Conservation (phyloP, 768 basidiomycete genomes). For the Terana coerulea region DNA sequence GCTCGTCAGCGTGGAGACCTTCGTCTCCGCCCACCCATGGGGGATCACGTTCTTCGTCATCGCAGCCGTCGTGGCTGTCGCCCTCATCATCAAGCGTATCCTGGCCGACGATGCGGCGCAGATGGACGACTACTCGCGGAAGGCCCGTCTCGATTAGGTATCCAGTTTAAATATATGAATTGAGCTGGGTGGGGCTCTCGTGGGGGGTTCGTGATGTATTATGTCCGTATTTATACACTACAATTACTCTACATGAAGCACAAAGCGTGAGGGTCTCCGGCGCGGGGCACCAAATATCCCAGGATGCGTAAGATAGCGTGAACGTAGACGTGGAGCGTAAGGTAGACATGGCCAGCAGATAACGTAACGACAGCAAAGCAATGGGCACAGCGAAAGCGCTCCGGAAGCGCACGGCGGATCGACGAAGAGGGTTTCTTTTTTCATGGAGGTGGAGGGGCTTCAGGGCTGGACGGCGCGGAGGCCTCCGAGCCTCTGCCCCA, state of each 20-base stretch:
- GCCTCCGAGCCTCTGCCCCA: conserved; percentile 23
- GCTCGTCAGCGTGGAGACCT: conserved; percentile 22
- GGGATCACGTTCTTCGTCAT: conserved; percentile 21
- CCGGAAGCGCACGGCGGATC: conserved; percentile 4
- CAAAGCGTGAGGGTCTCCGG: not conserved
- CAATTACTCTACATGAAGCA: conserved; percentile 1
- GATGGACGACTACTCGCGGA: conserved; percentile 9
- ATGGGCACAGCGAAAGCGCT: not conserved
- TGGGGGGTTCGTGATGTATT: not conserved
- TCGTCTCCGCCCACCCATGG: conserved; percentile 25
- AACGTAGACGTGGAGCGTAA: not conserved
- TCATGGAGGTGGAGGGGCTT: no score
- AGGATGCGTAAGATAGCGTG: no score
- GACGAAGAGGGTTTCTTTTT: no score
- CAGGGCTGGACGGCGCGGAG: conserved; percentile 5
- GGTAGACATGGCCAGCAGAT: not conserved
- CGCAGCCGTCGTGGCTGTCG: conserved; percentile 15
- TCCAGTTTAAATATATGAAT: not conserved
- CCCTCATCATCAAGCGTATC: conserved; percentile 20
- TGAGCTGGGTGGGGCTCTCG: conserved; percentile 4
- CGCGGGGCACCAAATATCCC: not conserved
- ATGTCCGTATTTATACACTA: conserved; percentile 7
- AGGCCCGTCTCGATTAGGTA: conserved; percentile 11
- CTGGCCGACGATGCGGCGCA: conserved; percentile 16
- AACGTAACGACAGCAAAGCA: not conserved